Evolutionary conservation across 164 flowering plant species (phyloP).

Genomic region (Magnolia officinalis): DNA sequence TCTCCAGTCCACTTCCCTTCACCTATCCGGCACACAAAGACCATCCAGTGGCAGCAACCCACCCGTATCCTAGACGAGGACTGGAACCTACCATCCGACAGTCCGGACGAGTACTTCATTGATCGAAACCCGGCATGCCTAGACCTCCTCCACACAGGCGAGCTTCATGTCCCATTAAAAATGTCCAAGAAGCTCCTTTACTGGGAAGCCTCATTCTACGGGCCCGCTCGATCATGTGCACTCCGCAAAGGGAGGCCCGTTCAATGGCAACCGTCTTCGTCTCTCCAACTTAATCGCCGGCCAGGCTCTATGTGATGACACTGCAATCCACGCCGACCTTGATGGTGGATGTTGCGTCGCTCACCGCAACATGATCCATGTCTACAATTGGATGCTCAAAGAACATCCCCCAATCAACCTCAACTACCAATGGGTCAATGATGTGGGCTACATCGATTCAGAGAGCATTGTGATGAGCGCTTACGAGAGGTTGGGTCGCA

Average conservation of each 20-base stretch:
- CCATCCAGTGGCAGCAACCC: too few relatives aligned
- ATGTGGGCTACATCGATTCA: slow-evolving; percentile 57
- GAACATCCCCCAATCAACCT: slow-evolving; percentile 65
- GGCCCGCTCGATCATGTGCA: slow-evolving; percentile 64
- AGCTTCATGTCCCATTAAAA: slow-evolving; percentile 57
- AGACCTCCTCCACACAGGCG: slow-evolving; percentile 76
- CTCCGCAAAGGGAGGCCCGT: slow-evolving; percentile 68
- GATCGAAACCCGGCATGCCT: slow-evolving; percentile 83
- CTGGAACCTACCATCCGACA: slow-evolving; percentile 47
- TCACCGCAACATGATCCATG: slow-evolving; percentile 79
- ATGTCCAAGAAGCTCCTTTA: slow-evolving; percentile 54
- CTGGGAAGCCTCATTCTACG: slow-evolving; percentile 72
- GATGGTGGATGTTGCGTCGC: slow-evolving; percentile 89
- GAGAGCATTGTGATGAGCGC: slow-evolving; percentile 52
- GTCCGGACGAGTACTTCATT: slow-evolving; percentile 43
- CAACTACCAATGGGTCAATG: slow-evolving; percentile 79
- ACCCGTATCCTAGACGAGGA: slow-evolving; percentile 33
- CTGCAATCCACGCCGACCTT: slow-evolving; percentile 78
- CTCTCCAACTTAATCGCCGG: slow-evolving; percentile 45
- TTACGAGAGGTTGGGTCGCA: slow-evolving; percentile 59
- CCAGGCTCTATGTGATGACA: slow-evolving; percentile 75
- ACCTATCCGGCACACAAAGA: too few relatives aligned
- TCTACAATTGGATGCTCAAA: slow-evolving; percentile 79
- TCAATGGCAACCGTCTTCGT: slow-evolving; percentile 66
- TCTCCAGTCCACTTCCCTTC: too few relatives aligned